Base-by-base conservation (phyloP, 2,329 filamentous ascomycete species). In the Cordyceps militaris region DNA sequence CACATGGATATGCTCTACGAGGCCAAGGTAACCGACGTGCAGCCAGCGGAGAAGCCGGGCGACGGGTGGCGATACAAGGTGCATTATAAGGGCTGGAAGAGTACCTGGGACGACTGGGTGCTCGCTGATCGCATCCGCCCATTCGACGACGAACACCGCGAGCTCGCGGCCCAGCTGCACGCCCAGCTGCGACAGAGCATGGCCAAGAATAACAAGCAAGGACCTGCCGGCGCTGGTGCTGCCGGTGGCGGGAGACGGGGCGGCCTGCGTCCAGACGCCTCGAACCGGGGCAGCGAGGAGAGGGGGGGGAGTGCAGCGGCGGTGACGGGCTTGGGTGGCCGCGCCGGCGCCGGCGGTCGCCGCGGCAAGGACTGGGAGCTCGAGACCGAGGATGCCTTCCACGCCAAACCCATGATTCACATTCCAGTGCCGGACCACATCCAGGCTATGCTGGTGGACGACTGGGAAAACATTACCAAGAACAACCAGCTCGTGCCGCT, bases 71-170 rank as follows among this genome's bases (percentile, higher is more conserved):
- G 91, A 70, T 99, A 96, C 76, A 89, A 89, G 69, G 89, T 99
- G 57, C 94, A 99, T 74, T 99, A 99, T 78, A 97, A 97, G 74
- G 94, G 94, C 68, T 99, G 94, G 94, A 99, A 99, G 79, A 92
- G 93, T 72, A 97, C 91, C 81, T 99, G 94, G 94, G 94, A 99
- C 76, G 94, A 99, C 76, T 97, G 93, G 93, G 94, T 97, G 46
- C 84, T 89, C 23, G 86, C 91, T 73, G 93, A 97, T 71, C 89
- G 94, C 64, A 87, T 99, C 61, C 87, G 92, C 69, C 97, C 97
- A 75, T 88, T 93, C 70, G 96, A 87, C 53, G 91, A 96, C 58
- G 94, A 97, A 74, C 97, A 97, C 75, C 89, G 90, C 69, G 91
- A 96, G 69, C 82, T 99, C 38, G 91, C 93, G 23, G 78, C 79